Percentiles rank a stretch among this genome's conserved stretches.
Evolutionary conservation across 2,329 filamentous ascomycete species (phyloP).

Genomic region (Aspergillus ochraceus): DNA sequence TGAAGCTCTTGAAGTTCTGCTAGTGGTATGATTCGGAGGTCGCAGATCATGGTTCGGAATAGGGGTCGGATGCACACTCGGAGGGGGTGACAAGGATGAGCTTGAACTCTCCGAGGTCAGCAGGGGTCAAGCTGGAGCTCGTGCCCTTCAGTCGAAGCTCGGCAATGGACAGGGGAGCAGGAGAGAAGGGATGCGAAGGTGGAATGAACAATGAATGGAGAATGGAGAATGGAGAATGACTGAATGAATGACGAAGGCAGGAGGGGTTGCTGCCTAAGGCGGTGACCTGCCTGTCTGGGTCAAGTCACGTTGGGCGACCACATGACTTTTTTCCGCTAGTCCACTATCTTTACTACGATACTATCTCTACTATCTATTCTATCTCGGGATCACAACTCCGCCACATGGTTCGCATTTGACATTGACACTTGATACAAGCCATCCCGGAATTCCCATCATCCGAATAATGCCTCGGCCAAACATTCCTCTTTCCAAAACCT

Average conservation of each 20-base stretch:
- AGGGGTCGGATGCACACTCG: background rate
- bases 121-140: background rate
- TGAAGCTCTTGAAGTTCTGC: constrained; percentile 28
- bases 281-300: background rate
- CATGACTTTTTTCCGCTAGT: background rate
- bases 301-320: constrained; percentile 4
- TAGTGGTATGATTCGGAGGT: constrained; percentile 23
- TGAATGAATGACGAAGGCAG: background rate
- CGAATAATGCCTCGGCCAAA: background rate
- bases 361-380: no score
- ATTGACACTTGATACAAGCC: no score
- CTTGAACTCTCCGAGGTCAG: background rate
- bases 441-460: background rate
- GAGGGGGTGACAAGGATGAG: background rate
- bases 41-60: constrained; percentile 25
- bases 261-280: constrained; percentile 5
- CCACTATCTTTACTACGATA: no score
- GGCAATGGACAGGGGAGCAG: background rate
- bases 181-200: background rate
- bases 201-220: background rate
- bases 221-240: background rate
- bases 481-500: background rate
- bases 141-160: background rate
- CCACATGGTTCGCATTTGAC: no score
- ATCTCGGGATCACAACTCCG: no score